A percentile compares a stretch with the other conserved stretches of the same genome.
Evolutionary conservation across 2,329 filamentous ascomycete species (phyloP).

Genomic region (Aphanocladium album): DNA sequence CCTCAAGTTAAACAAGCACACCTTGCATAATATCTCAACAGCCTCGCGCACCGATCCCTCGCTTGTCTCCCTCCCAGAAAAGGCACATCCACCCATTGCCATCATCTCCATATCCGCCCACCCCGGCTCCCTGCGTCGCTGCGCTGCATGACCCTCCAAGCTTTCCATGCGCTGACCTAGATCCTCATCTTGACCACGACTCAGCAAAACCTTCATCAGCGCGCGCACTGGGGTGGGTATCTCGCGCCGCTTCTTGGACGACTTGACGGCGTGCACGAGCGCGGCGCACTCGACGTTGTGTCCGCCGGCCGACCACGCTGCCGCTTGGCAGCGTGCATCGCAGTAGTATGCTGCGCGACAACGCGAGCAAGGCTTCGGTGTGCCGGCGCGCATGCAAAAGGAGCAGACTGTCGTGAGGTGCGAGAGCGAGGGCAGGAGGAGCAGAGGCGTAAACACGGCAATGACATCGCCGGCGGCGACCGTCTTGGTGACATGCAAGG

Average conservation of each 20-base stretch:
- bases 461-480: conserved; percentile 43
- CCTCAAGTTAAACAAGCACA: conserved; percentile 21
- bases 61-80: conserved; percentile 34
- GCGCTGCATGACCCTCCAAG: conserved; percentile 44
- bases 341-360: conserved; percentile 54
- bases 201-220: conserved; percentile 46
- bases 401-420: conserved; percentile 41
- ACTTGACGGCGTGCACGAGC: conserved; percentile 25
- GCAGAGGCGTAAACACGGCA: conserved; percentile 36
- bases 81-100: conserved; percentile 36
- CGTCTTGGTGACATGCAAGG: conserved; percentile 37
- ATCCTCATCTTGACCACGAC: conserved; percentile 22
- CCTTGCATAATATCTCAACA: conserved; percentile 49
- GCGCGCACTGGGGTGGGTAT: conserved; percentile 53
- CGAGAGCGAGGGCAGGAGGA: conserved; percentile 44
- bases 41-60: conserved; percentile 35
- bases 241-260: conserved; percentile 20
- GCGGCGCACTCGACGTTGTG: conserved; percentile 54
- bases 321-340: conserved; percentile 45
- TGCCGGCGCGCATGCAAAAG: conserved; percentile 38
- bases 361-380: conserved; percentile 41
- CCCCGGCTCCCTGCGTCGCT: conserved; percentile 28
- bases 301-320: conserved; percentile 43
- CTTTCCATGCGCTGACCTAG: conserved; percentile 28
- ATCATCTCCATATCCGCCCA: conserved; percentile 49